Base-by-base conservation (phyloP, 1,284 basidiomycete species). In the Melampsora americana region DNA sequence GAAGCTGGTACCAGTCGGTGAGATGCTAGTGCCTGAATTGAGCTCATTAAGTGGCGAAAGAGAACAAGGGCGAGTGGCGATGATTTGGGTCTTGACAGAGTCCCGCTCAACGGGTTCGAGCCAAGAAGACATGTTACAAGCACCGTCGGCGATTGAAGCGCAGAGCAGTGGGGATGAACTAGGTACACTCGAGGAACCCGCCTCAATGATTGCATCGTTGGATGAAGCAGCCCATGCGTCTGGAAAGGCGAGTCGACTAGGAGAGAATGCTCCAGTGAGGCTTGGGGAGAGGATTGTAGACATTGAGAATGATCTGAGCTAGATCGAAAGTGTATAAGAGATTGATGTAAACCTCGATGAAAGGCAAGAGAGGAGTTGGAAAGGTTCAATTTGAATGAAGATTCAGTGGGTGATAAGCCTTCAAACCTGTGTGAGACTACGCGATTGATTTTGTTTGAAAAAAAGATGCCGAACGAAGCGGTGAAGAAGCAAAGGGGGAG, bases 1-100 rank as follows among this genome's bases (percentile, higher is more conserved):
- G 56, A 74, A 74, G 50, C 71, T 66, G 20, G 71, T 26, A 30
- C 62, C 62, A n/a, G 71, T 46, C n/a, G 71, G 71, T 14, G 71
- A 74, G 60, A 61, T n/a, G 18, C 53, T 56, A 18, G 9, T 56
- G 6, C 20, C n/a, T 5, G 69, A 60, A 32, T 65, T 65, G 69
- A 64, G 69, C 42, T 65, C 69, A 61, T 72, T 72, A 48, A 72
- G 60, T 16, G 69, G 60, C 5, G 69, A 72, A 20, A 66, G 64
- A 12, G 71, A 66, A 44, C 48, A 74, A 44, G 53, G 71, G 28
- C 39, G 71, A 42, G 62, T 35, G 48, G 53, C 28, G 26, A 56
- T 56, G 5, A n/a, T n/a, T 56, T 56, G 53, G 26, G 53, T 56
- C 53, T 56, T 56, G 53, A n/a, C 53, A n/a, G 53, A 56, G 53